Evolutionary conservation across 1,139 yeast species (phyloP), one percentile per base, ranked within the genome.

Genomic region (Nadsonia starkeyi-henricii): DNA sequence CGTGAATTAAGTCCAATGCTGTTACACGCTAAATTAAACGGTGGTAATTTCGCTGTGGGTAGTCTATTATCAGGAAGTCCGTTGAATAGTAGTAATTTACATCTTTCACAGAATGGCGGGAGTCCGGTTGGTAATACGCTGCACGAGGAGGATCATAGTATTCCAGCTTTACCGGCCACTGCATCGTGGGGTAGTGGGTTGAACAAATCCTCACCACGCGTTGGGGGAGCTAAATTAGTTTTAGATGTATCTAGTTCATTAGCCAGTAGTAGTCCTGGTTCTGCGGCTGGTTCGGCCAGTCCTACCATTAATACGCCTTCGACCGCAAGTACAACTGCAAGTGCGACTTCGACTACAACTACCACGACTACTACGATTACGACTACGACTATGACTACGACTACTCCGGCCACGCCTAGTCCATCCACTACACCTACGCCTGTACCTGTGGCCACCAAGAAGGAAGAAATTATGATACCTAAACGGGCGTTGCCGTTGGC

Each of bases 251-350:
- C 30, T 26, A 26, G 7, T 26, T 7, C 7, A 7, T 7, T 7
- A 7, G 30, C 9, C 7, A 26, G 30, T 26, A 26, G 30, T 26
- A 26, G 9, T 26, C 9, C 30, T 26, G 7, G 9, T 7, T 7
- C 12, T 26, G 12, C 9, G 7, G 47, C 53, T 39, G 78, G 79
- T 46, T 75, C 88, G 64, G 71, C 89, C 39, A 86, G 88, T 2
- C 78, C 94, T 48, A 26, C 7, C 12, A 12, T 7, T 26, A 26
- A 7, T 26, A 26, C 30, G 12, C 30, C 30, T 7, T 7, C 9
- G 7, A 13, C 42, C 12, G 20, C 42, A 7, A 15, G 12, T 39
- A 9, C 42, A 7, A 13, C n/a, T 39, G 20, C 42, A 15, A 9
- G 12, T 39, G 20, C 20, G 5, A 19, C 13, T 15, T 7, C 42